A percentile compares a stretch with the other conserved stretches of the same genome.
These are phyloP conservation scores for Phialemoniopsis sp. DNA, from an alignment of 2,329 filamentous ascomycete species.

Conservation along the genomic window DNA sequence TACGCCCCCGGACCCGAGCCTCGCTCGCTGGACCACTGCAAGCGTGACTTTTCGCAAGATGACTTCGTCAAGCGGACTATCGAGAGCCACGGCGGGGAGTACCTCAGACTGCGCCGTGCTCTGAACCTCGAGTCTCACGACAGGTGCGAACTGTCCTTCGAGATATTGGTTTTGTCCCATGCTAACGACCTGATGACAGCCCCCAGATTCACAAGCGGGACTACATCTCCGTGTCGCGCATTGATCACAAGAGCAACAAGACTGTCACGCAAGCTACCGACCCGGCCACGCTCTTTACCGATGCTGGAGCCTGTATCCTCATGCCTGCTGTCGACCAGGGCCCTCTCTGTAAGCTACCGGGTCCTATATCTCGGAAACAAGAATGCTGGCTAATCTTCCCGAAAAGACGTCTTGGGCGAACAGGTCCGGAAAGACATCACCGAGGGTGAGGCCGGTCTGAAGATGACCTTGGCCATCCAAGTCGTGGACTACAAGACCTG, in stretches of 20 bases:
- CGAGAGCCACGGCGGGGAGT: slow-evolving; percentile 19
- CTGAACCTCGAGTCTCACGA: slow-evolving; percentile 14
- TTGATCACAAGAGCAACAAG: slow-evolving; percentile 25
- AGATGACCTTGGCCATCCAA: slow-evolving; percentile 44
- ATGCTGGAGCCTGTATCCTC: slow-evolving; percentile 36
- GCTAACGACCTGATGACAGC: slow-evolving; percentile 3
- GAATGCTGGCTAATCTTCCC: no score
- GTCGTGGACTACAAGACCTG: slow-evolving; percentile 49
- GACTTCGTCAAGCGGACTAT: slow-evolving; percentile 20
- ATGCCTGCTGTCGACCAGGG: slow-evolving; percentile 42
- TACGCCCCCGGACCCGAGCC: slow-evolving; percentile 15
- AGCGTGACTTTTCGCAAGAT: slow-evolving; percentile 13
- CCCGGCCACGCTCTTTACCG: slow-evolving; percentile 26
- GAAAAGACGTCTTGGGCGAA: slow-evolving; percentile 40
- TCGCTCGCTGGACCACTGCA: slow-evolving; percentile 21
- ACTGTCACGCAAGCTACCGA: slow-evolving; percentile 19
- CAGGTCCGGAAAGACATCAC: slow-evolving; percentile 41
- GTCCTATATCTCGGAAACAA: no score
- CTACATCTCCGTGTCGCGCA: slow-evolving; percentile 21
- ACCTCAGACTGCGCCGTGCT: slow-evolving; percentile 14
- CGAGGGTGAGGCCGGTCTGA: slow-evolving; percentile 41
- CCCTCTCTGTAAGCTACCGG: slow-evolving; percentile 31
- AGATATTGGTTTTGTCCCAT: not conserved
- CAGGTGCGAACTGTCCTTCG: slow-evolving; percentile 3
- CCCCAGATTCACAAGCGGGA: slow-evolving; percentile 16